phyloP scores from a whole-genome alignment of 257 asterid genomes.

The Gynochthodes officinalis region DNA sequence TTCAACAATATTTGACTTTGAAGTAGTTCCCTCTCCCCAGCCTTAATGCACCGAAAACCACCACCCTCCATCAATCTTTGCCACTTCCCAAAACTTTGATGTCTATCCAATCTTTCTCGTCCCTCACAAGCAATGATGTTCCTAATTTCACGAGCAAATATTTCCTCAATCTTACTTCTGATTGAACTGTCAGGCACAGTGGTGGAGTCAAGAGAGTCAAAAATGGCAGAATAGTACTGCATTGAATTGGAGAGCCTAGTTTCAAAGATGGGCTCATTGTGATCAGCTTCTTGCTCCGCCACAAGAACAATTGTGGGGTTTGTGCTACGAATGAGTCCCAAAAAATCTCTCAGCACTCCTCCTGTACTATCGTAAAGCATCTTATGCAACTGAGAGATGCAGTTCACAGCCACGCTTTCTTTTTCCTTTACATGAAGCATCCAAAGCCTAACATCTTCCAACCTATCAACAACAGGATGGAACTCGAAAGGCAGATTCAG shows the following conservation, averaged over 20 bases:
- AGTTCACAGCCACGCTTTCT: slow-evolving; percentile 76
- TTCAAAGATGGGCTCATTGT: slow-evolving; percentile 52
- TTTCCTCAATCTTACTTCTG: slow-evolving; percentile 71
- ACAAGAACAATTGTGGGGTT: slow-evolving; percentile 54
- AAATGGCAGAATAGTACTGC: slow-evolving; percentile 71
- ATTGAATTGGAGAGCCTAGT: slow-evolving; percentile 54
- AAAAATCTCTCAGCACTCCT: slow-evolving; percentile 48
- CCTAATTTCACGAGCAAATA: slow-evolving; percentile 68
- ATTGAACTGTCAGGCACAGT: slow-evolving; percentile 50
- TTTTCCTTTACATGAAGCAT: slow-evolving; percentile 96
- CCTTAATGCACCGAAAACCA: slow-evolving; percentile 48
- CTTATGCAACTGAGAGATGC: slow-evolving; percentile 76
- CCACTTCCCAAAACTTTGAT: slow-evolving; percentile 60
- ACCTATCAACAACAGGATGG: slow-evolving; percentile 85
- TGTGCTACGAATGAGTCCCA: slow-evolving; percentile 76
- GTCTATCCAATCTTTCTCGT: slow-evolving; percentile 73
- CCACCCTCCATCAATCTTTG: slow-evolving; percentile 60
- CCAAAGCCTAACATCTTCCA: slow-evolving; percentile 96
- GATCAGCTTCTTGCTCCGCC: slow-evolving; percentile 88
- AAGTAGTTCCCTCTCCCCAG: slow-evolving; percentile 54
- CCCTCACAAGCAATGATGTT: slow-evolving; percentile 80
- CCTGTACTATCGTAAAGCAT: slow-evolving; percentile 64
- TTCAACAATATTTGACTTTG: slow-evolving; percentile 79
- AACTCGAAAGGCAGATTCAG: slow-evolving; percentile 67
- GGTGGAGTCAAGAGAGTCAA: slow-evolving; percentile 62